phyloP scores from a whole-genome alignment of 495 filamentous ascomycete genomes.

The Massariosphaeria phaeospora region DNA sequence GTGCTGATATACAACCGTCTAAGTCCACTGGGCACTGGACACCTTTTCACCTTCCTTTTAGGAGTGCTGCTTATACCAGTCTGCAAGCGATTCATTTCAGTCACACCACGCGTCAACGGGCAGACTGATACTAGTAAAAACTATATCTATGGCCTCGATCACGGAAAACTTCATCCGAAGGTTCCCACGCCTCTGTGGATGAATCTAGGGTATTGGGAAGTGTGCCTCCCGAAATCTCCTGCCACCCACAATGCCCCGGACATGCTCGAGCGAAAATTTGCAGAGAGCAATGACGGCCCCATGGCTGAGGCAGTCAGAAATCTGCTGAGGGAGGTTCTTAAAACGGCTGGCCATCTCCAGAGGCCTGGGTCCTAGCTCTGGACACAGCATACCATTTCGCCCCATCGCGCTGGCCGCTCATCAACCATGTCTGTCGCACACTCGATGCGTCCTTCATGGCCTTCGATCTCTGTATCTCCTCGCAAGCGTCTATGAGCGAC shows the following conservation, averaged over 20 bases:
- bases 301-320: conserved; percentile 38
- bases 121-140: not conserved
- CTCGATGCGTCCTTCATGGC: conserved; percentile 47
- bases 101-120: not conserved
- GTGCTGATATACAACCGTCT: no score
- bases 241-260: not conserved
- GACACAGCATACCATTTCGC: conserved; percentile 51
- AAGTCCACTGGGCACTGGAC: no score
- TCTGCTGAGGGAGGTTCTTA: conserved; percentile 45
- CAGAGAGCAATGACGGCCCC: not conserved
- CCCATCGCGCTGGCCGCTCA: conserved; percentile 44
- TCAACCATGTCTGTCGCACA: conserved; percentile 37
- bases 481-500: conserved; percentile 6
- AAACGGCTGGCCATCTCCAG: conserved; percentile 28
- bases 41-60: conserved; percentile 1
- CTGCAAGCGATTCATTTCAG: not conserved
- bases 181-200: conserved; percentile 38
- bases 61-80: not conserved
- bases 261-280: not conserved
- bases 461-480: conserved; percentile 29
- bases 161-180: conserved; percentile 25
- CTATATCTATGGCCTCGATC: conserved; percentile 26
- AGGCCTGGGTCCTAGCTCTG: conserved; percentile 47
- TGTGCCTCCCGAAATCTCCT: not conserved
- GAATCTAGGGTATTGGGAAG: conserved; percentile 42